Conservation (phyloP, 805 yeast species). For the Starmerella geochares region DNA sequence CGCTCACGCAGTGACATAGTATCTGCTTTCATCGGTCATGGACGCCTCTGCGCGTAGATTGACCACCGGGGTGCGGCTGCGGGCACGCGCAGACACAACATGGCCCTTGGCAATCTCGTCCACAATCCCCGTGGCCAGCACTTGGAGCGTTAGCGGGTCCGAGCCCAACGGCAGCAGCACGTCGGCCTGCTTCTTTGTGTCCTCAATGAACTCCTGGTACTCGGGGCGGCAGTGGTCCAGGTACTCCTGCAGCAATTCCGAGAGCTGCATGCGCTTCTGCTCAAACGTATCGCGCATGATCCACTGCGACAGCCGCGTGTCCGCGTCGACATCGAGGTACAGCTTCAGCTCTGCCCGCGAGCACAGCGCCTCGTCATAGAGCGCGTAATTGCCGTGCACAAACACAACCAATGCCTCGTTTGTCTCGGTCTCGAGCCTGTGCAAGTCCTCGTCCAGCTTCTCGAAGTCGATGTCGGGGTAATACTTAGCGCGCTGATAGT, state of each 20-base stretch:
- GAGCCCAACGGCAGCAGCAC: constrained; percentile 64
- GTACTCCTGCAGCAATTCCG: constrained; percentile 37
- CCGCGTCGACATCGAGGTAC: constrained; percentile 76
- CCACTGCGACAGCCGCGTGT: constrained; percentile 73
- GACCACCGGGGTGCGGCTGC: constrained; percentile 11
- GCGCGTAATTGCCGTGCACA: constrained; percentile 71
- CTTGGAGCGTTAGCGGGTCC: constrained; percentile 44
- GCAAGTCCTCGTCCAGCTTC: constrained; percentile 20
- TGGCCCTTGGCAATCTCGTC: constrained; percentile 25
- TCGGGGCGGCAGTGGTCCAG: constrained; percentile 52
- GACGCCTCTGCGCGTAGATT: constrained; percentile 20
- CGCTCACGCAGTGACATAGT: constrained; percentile 14
- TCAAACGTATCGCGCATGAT: constrained; percentile 33
- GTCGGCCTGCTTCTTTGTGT: constrained; percentile 64
- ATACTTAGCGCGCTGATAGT: constrained; percentile 29
- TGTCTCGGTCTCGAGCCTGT: constrained; percentile 2
- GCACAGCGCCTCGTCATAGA: constrained; percentile 51
- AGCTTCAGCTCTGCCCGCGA: constrained; percentile 53
- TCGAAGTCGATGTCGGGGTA: constrained; percentile 32
- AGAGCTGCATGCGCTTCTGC: constrained; percentile 25
- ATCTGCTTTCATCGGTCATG: constrained; percentile 13
- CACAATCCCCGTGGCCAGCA: constrained; percentile 55
- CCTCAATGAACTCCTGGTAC: constrained; percentile 48
- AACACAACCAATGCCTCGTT: constrained; percentile 33
- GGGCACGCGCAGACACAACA: background rate